Evolutionary conservation across 331 rosid species (phyloP), one percentile per base, ranked within the genome.

Genomic region (Dryas integrifolia): DNA sequence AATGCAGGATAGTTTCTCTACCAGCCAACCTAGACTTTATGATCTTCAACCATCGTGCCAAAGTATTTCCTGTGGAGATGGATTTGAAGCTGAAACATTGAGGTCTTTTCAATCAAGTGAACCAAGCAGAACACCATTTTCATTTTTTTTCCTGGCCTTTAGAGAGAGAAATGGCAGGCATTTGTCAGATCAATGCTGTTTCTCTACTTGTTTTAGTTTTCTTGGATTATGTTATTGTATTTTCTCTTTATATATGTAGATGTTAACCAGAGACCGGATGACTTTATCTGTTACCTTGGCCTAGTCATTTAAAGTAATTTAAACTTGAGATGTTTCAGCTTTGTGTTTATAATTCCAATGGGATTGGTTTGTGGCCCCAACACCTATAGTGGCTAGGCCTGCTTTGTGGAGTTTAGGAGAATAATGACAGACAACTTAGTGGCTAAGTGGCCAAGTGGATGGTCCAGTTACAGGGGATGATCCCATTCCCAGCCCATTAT

Each of bases 31-130:
- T 77, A 61, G 98, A 92, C 81, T 92, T 92, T 63, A 88, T 90
- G 96, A 80, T 87, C 78, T 90, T 92, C 89, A 92, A 92, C 81
- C 96, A 90, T 79, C 86, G 98, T 57, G 89, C 96, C 73, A 90
- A 72, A 77, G 87, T 79, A 66, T 82, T 82, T 53, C 91, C 96
- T 0, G 4, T 73, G 81, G 84, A 82, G 68, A 50, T 79, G 76
- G 89, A 85, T 76, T 14, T 86, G 91, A 86, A 92, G 85, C 85
- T 86, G 72, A 92, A 78, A 69, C 81, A 76, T 30, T 90, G 82
- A 85, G 75, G 68, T 70, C 50, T 30, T 13, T 60, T 38, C 72
- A 43, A 62, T 60, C 67, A 39, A 78, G 73, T 39, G 39, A 18
- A 16, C 52, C 15, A 5, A 75, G 56, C 75, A 67, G 48, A 50